phyloP scores from a whole-genome alignment of 73 alveolate genomes.

The Diophrys appendiculata region DNA sequence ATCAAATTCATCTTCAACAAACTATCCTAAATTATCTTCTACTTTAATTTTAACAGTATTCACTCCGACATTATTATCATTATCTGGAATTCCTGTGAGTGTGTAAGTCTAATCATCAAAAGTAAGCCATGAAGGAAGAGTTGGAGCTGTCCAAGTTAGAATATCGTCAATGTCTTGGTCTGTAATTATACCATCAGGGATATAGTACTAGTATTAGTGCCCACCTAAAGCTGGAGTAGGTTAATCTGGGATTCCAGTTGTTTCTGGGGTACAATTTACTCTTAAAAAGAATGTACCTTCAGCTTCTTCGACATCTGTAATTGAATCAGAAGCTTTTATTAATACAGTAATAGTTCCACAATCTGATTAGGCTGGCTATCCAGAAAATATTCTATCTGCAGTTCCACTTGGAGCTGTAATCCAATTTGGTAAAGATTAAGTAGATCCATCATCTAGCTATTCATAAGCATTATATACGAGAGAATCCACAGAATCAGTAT shows the following conservation, averaged over 20 bases:
- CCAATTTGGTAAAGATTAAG: not conserved
- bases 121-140: not conserved
- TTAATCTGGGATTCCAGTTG: not conserved
- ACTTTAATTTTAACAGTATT: not conserved
- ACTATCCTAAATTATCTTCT: not conserved
- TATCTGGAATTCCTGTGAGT: conserved; percentile 1
- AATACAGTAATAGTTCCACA: not conserved
- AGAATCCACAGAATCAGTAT: not conserved
- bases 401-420: conserved; percentile 1
- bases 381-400: not conserved
- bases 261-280: not conserved
- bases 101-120: not conserved
- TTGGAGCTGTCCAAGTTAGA: not conserved
- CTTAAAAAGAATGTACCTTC: not conserved
- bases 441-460: not conserved
- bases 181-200: not conserved
- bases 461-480: not conserved
- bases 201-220: not conserved
- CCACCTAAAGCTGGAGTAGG: not conserved
- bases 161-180: not conserved
- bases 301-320: not conserved
- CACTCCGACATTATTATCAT: not conserved
- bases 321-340: conserved; percentile 2
- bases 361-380: not conserved
- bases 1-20: not conserved